Percentiles rank a stretch among this genome's conserved stretches.
Evolutionary conservation across 2,329 filamentous ascomycete species (phyloP).

Genomic region (Pseudohalonectria lignicola): DNA sequence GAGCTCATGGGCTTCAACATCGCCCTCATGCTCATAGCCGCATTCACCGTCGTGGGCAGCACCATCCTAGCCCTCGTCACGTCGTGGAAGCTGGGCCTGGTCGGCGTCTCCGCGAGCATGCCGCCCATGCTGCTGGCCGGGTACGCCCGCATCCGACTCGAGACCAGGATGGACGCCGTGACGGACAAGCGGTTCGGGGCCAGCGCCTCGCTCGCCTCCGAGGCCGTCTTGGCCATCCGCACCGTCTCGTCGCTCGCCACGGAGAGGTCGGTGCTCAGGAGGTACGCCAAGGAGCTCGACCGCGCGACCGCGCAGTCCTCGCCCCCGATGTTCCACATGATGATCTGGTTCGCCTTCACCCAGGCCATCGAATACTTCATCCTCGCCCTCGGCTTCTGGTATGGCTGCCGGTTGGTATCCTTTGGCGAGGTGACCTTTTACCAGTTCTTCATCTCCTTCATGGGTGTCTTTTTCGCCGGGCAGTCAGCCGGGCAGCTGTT

Average conservation of each 20-base stretch:
- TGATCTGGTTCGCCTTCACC: constrained; percentile 22
- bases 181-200: constrained; percentile 21
- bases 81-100: constrained; percentile 36
- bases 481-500: constrained; percentile 29
- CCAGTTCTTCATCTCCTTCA: constrained; percentile 39
- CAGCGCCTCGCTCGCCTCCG: constrained; percentile 31
- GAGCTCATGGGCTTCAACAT: constrained; percentile 31
- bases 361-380: constrained; percentile 29
- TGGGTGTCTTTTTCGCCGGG: constrained; percentile 34
- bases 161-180: constrained; percentile 24
- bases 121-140: constrained; percentile 24
- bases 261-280: constrained; percentile 15
- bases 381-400: constrained; percentile 30
- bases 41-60: constrained; percentile 24
- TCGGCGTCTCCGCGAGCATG: constrained; percentile 31
- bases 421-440: constrained; percentile 24
- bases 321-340: constrained; percentile 13
- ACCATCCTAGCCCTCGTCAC: constrained; percentile 29
- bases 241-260: constrained; percentile 12
- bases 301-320: constrained; percentile 14
- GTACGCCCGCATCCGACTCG: constrained; percentile 26
- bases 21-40: constrained; percentile 24
- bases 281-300: constrained; percentile 23
- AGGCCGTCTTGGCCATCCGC: constrained; percentile 15
- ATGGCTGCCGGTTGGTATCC: constrained; percentile 24